A percentile compares a stretch with the other conserved stretches of the same genome.
Evolutionary conservation across 495 filamentous ascomycete genomes (phyloP).

Genomic region (Podospora conica): DNA sequence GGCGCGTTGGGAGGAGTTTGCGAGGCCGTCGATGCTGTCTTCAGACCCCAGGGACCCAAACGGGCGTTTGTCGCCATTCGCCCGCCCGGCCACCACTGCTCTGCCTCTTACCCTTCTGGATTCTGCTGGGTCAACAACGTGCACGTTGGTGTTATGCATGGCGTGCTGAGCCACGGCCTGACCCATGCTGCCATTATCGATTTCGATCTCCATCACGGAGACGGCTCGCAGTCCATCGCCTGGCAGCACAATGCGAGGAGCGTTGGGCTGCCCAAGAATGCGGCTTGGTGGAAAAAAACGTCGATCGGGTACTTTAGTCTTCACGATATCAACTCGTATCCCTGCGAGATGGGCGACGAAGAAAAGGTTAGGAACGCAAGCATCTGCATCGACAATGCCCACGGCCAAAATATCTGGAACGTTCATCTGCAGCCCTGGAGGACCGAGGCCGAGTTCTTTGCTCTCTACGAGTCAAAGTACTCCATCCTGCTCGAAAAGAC

Average conservation of each 20-base stretch:
- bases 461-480: conserved; percentile 73
- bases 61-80: conserved; percentile 77
- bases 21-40: conserved; percentile 84
- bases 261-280: conserved; percentile 53
- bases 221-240: conserved; percentile 87
- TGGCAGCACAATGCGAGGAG: conserved; percentile 75
- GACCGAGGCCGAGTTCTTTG: conserved; percentile 78
- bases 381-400: conserved; percentile 84
- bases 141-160: conserved; percentile 91
- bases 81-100: conserved; percentile 92
- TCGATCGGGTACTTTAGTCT: conserved; percentile 92
- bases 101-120: conserved; percentile 76
- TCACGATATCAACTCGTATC: conserved; percentile 97
- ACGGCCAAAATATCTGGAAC: conserved; percentile 92
- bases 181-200: conserved; percentile 96
- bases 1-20: conserved; percentile 84
- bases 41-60: conserved; percentile 52
- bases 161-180: conserved; percentile 68
- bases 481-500: conserved; percentile 70
- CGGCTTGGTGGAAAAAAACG: conserved; percentile 65
- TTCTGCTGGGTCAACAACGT: conserved; percentile 99
- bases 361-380: conserved; percentile 89
- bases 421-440: conserved; percentile 89
- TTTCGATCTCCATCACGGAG: conserved; percentile 94
- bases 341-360: conserved; percentile 81